A percentile compares a stretch with the other conserved stretches of the same genome.
These are phyloP conservation scores for Calonectria naviculata DNA, from an alignment of 2,329 filamentous ascomycete species.

Conservation along the genomic window DNA sequence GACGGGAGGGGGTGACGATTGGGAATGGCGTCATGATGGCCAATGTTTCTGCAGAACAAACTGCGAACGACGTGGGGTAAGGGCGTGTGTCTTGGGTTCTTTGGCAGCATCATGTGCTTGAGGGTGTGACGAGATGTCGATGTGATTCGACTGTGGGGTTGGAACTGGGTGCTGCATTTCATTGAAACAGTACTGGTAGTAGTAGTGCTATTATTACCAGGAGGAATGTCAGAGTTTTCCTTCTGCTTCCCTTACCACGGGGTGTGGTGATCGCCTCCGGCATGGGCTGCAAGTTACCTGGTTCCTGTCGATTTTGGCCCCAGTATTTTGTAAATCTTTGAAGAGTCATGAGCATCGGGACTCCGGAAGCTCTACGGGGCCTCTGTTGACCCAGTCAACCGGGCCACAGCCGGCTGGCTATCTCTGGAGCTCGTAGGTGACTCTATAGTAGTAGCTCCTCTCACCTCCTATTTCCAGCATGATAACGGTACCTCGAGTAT, in stretches of 20 bases:
- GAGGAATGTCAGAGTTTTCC: slow-evolving; percentile 17
- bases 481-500: neutral
- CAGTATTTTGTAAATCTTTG: slow-evolving; percentile 17
- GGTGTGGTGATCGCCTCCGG: slow-evolving; percentile 1
- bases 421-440: slow-evolving; percentile 4
- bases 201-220: neutral
- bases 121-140: slow-evolving; percentile 13
- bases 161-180: slow-evolving; percentile 21
- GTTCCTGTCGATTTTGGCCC: slow-evolving; percentile 9
- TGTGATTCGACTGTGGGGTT: slow-evolving; percentile 33
- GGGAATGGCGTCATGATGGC: slow-evolving; percentile 39
- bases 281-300: slow-evolving; percentile 2
- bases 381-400: slow-evolving; percentile 1
- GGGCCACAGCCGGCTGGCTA: slow-evolving; percentile 21
- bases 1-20: neutral
- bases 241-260: slow-evolving; percentile 6
- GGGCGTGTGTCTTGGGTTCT: neutral
- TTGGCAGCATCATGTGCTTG: slow-evolving; percentile 33
- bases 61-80: slow-evolving; percentile 21
- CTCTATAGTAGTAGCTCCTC: neutral
- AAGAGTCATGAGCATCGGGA: slow-evolving; percentile 17
- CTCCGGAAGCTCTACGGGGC: slow-evolving; percentile 13
- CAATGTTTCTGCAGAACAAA: slow-evolving; percentile 20
- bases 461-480: slow-evolving; percentile 4
- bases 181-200: slow-evolving; percentile 2